Evolutionary conservation across 2,329 filamentous ascomycete species (phyloP), one percentile per base, ranked within the genome.

Genomic region (Hypoxylon sp.): DNA sequence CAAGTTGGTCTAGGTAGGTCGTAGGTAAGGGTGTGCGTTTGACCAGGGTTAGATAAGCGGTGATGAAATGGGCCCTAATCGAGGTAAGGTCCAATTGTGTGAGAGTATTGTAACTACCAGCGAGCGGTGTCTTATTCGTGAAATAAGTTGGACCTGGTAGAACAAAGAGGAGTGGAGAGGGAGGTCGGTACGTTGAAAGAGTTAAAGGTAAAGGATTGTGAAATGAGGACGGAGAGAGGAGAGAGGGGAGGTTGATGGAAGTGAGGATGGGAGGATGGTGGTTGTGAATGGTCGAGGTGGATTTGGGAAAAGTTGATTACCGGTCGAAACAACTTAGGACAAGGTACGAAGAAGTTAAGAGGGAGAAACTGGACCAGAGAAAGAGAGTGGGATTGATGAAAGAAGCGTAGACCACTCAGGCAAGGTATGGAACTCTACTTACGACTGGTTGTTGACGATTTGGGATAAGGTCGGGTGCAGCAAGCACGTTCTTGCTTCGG

Each of bases 301-400:
- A 51, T 52, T 59, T 50, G 41, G 32, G 48, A 48, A 41, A 34
- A 72, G 68, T 53, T 52, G 58, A 63, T 30, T 41, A 55, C 50
- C 19, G 34, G 60, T 57, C 53, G 63, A 59, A 74, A 72, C 75
- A 75, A 75, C 75, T 77, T 63, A 72, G 63, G 55, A 60, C 57
- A 65, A 72, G 74, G 63, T 67, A 68, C 64, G 66, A 69, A 70
- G 68, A 73, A 68, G 53, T 60, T 65, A 63, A 59, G 67, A 62
- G 51, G 68, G 60, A 60, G 55, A 63, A 65, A 53, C 61, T 67
- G 67, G 63, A 68, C 72, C 60, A 70, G 63, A 68, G 71, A 73
- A 63, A 61, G 74, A 71, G 69, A 69, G 61, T 60, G 61, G 67
- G 63, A 70, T 68, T 68, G 32, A 59, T 53, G 48, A 66, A 62